Conservation (phyloP, 148 eudicot species). For the Fagopyrum tataricum region DNA sequence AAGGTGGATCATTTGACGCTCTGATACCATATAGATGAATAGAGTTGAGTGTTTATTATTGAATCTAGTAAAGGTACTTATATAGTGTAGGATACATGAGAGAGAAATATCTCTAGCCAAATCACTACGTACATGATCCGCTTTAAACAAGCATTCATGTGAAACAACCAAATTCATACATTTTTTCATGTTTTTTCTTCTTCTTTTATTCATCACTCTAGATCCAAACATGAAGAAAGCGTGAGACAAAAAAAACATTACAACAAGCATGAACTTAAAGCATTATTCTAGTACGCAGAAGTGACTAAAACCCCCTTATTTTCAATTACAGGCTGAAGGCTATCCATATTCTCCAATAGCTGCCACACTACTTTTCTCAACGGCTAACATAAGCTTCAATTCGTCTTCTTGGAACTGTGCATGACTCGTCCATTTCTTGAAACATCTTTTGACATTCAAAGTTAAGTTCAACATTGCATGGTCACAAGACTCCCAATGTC, state of each 20-base stretch:
- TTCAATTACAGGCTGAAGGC: slow-evolving; percentile 58
- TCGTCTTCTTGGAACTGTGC: slow-evolving; percentile 54
- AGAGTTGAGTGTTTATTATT: too few species aligned
- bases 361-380: slow-evolving; percentile 60
- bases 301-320: slow-evolving; percentile 70
- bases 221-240: background rate
- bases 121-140: background rate
- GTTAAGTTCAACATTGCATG: slow-evolving; percentile 79
- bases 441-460: slow-evolving; percentile 61
- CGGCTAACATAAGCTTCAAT: slow-evolving; percentile 26
- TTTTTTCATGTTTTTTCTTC: background rate
- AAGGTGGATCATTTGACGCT: too few species aligned
- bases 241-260: slow-evolving; percentile 12
- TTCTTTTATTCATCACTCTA: background rate
- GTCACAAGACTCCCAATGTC: slow-evolving; percentile 97
- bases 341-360: slow-evolving; percentile 63
- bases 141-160: background rate
- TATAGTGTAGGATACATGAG: too few species aligned
- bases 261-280: slow-evolving; percentile 8
- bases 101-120: too few species aligned
- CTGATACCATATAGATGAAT: too few species aligned
- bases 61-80: too few species aligned
- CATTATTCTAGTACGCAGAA: slow-evolving; percentile 30
- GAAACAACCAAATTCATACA: slow-evolving; percentile 10
- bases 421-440: slow-evolving; percentile 79